phyloP scores from a whole-genome alignment of 768 basidiomycete species.

The Pleurotus djamor region DNA sequence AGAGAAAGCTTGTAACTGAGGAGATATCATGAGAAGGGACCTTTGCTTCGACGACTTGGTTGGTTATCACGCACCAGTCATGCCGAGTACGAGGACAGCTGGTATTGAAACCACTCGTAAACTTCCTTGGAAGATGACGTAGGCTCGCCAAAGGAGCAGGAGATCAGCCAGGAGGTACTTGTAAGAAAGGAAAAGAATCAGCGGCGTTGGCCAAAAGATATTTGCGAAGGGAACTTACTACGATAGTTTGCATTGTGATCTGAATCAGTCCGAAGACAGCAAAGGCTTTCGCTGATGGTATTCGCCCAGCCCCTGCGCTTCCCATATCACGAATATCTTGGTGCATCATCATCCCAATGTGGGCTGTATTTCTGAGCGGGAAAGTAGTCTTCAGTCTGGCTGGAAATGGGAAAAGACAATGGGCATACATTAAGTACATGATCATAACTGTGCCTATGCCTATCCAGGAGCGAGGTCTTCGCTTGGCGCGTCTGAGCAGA shows the following conservation, averaged over 20 bases:
- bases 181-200: not conserved
- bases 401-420: not conserved
- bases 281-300: not conserved
- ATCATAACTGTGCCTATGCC: not conserved
- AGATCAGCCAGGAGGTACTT: not conserved
- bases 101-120: not conserved
- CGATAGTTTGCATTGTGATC: not conserved
- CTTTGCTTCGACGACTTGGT: no score
- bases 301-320: not conserved
- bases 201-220: not conserved
- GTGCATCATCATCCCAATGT: not conserved
- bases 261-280: not conserved
- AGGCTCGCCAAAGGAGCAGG: not conserved
- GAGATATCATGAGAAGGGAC: no score
- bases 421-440: not conserved
- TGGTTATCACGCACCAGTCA: not conserved
- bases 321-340: not conserved
- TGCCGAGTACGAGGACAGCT: not conserved
- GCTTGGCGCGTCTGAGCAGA: not conserved
- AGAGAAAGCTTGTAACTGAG: not conserved
- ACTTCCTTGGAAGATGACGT: not conserved
- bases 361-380: not conserved
- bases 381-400: not conserved
- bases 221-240: not conserved
- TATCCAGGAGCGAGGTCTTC: not conserved